phyloP scores from a whole-genome alignment of 2,329 filamentous ascomycete genomes.

The Nothopassalora personata region DNA sequence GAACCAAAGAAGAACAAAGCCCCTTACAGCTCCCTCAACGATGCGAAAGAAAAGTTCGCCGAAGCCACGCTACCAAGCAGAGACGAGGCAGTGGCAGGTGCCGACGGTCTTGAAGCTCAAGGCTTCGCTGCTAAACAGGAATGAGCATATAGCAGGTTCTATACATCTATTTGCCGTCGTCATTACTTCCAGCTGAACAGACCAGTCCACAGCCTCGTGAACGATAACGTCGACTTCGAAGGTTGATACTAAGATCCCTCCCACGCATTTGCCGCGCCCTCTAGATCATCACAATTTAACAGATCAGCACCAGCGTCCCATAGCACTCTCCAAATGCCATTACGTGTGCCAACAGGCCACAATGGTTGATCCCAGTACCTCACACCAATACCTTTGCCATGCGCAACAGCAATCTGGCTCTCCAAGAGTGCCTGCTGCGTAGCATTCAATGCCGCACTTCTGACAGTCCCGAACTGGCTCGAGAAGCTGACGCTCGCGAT shows the following conservation, averaged over 20 bases:
- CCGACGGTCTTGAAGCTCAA: slow-evolving; percentile 46
- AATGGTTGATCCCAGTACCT: slow-evolving; percentile 60
- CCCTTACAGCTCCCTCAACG: slow-evolving; percentile 58
- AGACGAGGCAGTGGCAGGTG: slow-evolving; percentile 39
- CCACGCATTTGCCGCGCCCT: slow-evolving; percentile 45
- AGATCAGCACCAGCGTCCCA: slow-evolving; percentile 55
- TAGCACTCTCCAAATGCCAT: slow-evolving; percentile 54
- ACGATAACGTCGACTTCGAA: neutral
- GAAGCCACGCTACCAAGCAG: slow-evolving; percentile 44
- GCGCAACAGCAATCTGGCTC: slow-evolving; percentile 50
- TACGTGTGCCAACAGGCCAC: slow-evolving; percentile 55
- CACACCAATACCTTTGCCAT: slow-evolving; percentile 52
- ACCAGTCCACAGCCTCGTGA: neutral
- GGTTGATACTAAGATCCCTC: neutral
- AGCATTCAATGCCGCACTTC: slow-evolving; percentile 36
- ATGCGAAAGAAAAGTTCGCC: slow-evolving; percentile 43
- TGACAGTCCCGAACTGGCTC: slow-evolving; percentile 37
- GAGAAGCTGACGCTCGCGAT: slow-evolving; percentile 52
- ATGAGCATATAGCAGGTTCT: neutral
- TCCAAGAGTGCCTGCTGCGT: slow-evolving; percentile 49
- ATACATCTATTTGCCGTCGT: neutral
- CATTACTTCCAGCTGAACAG: neutral
- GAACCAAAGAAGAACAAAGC: slow-evolving; percentile 62
- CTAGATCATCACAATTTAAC: slow-evolving; percentile 60
- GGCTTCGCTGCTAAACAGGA: slow-evolving; percentile 29